These are phyloP conservation scores for Pleodorina starrii DNA, from an alignment of 139 green algal genomes.

Conservation along the genomic window DNA sequence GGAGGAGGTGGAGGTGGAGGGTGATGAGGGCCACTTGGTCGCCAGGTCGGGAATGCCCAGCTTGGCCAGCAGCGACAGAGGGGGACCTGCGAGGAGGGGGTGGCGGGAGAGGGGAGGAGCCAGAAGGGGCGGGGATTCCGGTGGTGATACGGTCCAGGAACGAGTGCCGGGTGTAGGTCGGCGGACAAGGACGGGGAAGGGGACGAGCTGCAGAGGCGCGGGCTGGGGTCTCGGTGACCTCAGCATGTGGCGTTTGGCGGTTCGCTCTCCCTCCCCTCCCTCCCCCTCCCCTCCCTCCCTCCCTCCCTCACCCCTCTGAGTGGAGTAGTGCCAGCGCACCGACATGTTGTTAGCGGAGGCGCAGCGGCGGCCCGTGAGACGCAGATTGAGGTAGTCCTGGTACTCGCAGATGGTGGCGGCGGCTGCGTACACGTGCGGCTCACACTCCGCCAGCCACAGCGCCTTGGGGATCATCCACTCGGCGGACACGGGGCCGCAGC, in stretches of 20 bases:
- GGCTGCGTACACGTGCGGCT: constrained; percentile 57
- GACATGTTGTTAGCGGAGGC: constrained; percentile 79
- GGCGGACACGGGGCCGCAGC: constrained; percentile 77
- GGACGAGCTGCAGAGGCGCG: background rate
- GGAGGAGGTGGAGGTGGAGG: too few species aligned
- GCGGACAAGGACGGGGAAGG: too few species aligned
- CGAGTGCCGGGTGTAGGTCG: too few species aligned
- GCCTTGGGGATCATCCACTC: constrained; percentile 91
- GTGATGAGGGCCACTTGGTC: constrained; percentile 76
- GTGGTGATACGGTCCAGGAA: too few species aligned
- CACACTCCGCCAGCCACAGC: constrained; percentile 80
- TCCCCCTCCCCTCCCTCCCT: background rate
- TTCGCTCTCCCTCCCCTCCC: background rate
- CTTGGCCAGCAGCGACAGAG: constrained; percentile 54
- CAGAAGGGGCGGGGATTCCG: too few species aligned
- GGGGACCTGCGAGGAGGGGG: constrained; percentile 9
- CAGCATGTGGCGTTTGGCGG: background rate
- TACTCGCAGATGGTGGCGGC: constrained; percentile 83
- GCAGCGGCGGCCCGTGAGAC: constrained; percentile 80
- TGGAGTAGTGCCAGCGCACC: constrained; percentile 86
- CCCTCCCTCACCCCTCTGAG: background rate
- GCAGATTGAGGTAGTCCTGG: constrained; percentile 84
- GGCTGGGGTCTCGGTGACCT: background rate
- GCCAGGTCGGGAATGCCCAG: constrained; percentile 72
- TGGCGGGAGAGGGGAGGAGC: background rate